Evolutionary conservation across 805 yeast species (phyloP), one percentile per base, ranked within the genome.

Genomic region (Lipomyces mesembrius): DNA sequence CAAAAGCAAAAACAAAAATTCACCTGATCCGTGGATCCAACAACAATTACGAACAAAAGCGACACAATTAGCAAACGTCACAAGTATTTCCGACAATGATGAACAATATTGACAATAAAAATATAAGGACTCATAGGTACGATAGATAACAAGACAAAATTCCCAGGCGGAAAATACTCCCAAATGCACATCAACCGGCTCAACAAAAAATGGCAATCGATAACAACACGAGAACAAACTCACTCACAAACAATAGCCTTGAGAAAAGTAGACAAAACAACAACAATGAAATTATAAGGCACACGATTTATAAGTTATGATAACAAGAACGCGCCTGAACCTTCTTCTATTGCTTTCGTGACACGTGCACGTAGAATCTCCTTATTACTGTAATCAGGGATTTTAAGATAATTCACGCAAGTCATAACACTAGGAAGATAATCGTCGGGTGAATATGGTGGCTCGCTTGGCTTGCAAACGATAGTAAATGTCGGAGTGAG

Each of bases 361-460:
- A 95, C 78, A 61, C 89, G 81, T 39, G 80, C 75, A 60, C 77
- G 80, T 88, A 95, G 83, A 1, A 90, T 77, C 20, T 82, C 87
- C 66, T 82, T 83, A 46, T 84, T 79, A 2, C 91, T 83, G 75
- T 94, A 95, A 69, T 89, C 85, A 4, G 99, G 98, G 25, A 95
- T 79, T 76, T 94, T 94, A 71, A 94, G 82, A 75, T 94, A 95
- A 76, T 94, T 94, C 2, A 96, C 98, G 81, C 99, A 94, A 0
- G 99, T 94, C 99, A 94, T 94, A 2, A 95, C 99, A 78, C 97
- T 91, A 1, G 99, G 98, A 64, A 95, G 81, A 74, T 89, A 92
- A 68, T 88, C 92, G 77, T 94, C 97, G 4, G 90, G 84, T 12
- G 79, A 77, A 32, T 85, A 75, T 0, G 87, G 89, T 58, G 84